These are phyloP conservation scores for Fraxinus cuspidata DNA, from an alignment of 257 asterid genomes.

Conservation along the genomic window DNA sequence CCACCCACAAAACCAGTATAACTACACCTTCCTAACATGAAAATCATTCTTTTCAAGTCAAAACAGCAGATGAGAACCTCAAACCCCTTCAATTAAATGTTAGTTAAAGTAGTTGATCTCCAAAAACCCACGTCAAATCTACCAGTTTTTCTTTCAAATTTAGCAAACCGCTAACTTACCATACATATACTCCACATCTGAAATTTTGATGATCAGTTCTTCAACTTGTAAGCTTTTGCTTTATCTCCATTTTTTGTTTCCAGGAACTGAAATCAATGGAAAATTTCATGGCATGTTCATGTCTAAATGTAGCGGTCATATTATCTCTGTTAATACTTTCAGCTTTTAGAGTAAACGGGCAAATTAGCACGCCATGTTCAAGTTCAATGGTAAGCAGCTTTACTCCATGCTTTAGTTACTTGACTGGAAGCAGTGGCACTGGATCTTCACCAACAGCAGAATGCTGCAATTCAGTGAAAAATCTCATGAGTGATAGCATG, in stretches of 20 bases:
- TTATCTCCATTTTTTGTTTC: background rate
- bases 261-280: conserved; percentile 8
- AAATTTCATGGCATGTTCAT: conserved; percentile 26
- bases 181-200: conserved; percentile 9
- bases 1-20: background rate
- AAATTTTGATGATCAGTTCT: background rate
- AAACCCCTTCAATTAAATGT: conserved; percentile 1
- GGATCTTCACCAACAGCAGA: conserved; percentile 51
- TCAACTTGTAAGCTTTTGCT: background rate
- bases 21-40: conserved; percentile 28
- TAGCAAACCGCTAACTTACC: conserved; percentile 24
- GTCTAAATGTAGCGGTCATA: conserved; percentile 18
- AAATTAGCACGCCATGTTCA: conserved; percentile 64
- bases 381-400: conserved; percentile 48
- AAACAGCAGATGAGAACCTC: conserved; percentile 21
- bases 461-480: conserved; percentile 64
- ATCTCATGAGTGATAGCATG: conserved; percentile 46
- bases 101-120: conserved; percentile 70
- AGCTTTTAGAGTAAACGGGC: conserved; percentile 38
- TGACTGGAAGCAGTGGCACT: conserved; percentile 62
- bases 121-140: conserved; percentile 40
- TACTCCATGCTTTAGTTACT: conserved; percentile 62
- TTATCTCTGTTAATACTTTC: conserved; percentile 20
- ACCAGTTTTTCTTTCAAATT: conserved; percentile 39
- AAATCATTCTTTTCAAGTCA: conserved; percentile 16